phyloP scores from a whole-genome alignment of 768 basidiomycete species.

The Trametes coccinea region DNA sequence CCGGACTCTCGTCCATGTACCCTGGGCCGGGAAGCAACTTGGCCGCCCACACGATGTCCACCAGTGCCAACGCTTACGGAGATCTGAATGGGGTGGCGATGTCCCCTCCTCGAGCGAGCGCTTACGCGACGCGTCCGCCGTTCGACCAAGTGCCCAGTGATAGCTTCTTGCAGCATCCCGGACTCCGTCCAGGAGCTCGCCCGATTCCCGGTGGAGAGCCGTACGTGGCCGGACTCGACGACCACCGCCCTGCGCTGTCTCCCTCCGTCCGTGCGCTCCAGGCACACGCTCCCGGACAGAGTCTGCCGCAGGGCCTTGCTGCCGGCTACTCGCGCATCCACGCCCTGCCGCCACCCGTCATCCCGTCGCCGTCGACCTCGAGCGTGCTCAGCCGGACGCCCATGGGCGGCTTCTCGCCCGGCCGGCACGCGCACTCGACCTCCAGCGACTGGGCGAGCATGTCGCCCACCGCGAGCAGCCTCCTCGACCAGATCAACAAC shows the following conservation, averaged over 20 bases:
- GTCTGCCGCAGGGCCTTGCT: slow-evolving; percentile 88
- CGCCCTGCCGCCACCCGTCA: slow-evolving; percentile 49
- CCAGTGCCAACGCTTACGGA: slow-evolving; percentile 19
- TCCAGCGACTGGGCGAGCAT: slow-evolving; percentile 35
- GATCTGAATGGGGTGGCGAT: slow-evolving; percentile 23
- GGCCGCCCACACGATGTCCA: slow-evolving; percentile 15
- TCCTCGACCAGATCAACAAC: slow-evolving; percentile 28
- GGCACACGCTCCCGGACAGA: slow-evolving; percentile 87
- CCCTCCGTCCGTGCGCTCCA: slow-evolving; percentile 81
- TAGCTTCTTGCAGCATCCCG: slow-evolving; percentile 39
- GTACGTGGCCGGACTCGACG: slow-evolving; percentile 27
- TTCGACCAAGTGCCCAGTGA: slow-evolving; percentile 36
- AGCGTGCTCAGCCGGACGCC: slow-evolving; percentile 32
- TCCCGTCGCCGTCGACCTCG: slow-evolving; percentile 39
- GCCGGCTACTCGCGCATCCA: slow-evolving; percentile 91
- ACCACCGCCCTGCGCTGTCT: slow-evolving; percentile 44
- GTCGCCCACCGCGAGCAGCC: slow-evolving; percentile 27
- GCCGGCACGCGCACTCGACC: slow-evolving; percentile 23
- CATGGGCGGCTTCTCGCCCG: slow-evolving; percentile 28
- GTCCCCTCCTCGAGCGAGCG: slow-evolving; percentile 30
- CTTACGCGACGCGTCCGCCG: slow-evolving; percentile 25
- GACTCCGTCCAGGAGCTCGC: slow-evolving; percentile 35
- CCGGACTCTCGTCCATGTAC: slow-evolving; percentile 28
- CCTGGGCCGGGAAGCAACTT: slow-evolving; percentile 10
- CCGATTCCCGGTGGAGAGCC: slow-evolving; percentile 33